Evolutionary conservation across 345 rosid genomes (phyloP), one percentile per base, ranked within the genome.

Genomic region (Populus ilicifolia): DNA sequence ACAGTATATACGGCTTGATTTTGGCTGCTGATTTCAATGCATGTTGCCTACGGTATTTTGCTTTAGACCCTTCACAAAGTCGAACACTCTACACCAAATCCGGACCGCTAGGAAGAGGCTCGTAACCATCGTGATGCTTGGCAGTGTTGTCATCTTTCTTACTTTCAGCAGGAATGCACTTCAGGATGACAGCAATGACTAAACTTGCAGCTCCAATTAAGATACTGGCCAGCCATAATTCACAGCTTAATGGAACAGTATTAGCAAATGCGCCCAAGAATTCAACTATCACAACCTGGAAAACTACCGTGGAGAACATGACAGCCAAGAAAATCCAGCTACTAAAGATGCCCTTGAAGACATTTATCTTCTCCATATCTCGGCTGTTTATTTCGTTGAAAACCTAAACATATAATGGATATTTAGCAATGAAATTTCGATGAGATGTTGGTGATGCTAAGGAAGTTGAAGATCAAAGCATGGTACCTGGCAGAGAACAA

Each of bases 371-470:
- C 85, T 87, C 93, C 84, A 90, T 89, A 17, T 92, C 97, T 3
- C 94, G 79, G 92, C 93, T 90, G 78, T 87, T 92, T 71, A 92
- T 87, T 75, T 92, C 94, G 68, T 90, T 92, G 89, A 92, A 92
- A 12, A 92, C 94, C 97, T 92, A 79, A 43, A 41, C 61, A 36
- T 16, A 5, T 9, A 6, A 17, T 6, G 44, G 30, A 17, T 10
- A 3, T 14, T 71, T 48, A 46, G 63, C 2, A 5, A 70, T 6
- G 56, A 25, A 50, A 11, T 16, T n/a, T 69, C 20, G 14, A 39
- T 14, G 50, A 21, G 17, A 18, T 36, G 23, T 21, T 36, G 70
- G 70, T 0, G 43, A 8, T 35, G 43, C 25, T 9, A 11, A 38
- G n/a, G 52, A 6, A 10, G 23, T 23, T 39, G n/a, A 21, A 8